phyloP scores from a whole-genome alignment of 352 stramenopile species.

The Peronospora farinosa region DNA sequence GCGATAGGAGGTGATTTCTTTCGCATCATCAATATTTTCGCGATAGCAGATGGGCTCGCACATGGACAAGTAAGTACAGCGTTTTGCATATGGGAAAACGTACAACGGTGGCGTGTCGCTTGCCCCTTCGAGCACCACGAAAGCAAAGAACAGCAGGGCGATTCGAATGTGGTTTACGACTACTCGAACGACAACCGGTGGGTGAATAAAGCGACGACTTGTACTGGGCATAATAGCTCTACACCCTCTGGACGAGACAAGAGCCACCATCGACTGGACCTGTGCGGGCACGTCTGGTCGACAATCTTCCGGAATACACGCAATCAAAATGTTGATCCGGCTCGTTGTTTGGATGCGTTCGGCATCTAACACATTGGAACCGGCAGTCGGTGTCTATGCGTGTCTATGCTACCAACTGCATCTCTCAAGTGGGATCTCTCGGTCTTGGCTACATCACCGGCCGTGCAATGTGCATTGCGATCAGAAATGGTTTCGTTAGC shows the following conservation, averaged over 20 bases:
- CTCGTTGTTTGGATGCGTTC: neutral
- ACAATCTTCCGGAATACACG: neutral
- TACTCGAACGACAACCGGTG: slow-evolving; percentile 3
- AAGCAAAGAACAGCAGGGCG: slow-evolving; percentile 14
- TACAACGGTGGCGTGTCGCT: neutral
- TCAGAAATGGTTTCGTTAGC: too few species aligned
- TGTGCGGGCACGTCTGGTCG: neutral
- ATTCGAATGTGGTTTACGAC: slow-evolving; percentile 4
- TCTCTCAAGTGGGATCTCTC: neutral
- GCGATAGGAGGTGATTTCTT: slow-evolving; percentile 12
- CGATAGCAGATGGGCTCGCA: neutral
- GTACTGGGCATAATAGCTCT: neutral
- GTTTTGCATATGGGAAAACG: neutral
- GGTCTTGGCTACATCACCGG: too few species aligned
- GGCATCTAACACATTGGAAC: neutral
- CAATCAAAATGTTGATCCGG: neutral
- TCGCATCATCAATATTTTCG: slow-evolving; percentile 9
- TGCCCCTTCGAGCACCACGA: slow-evolving; percentile 2
- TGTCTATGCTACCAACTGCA: neutral
- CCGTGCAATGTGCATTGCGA: too few species aligned
- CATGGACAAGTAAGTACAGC: neutral
- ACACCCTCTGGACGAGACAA: neutral
- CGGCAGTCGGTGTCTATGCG: neutral
- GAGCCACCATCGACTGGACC: neutral
- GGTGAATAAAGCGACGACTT: slow-evolving; percentile 1